Base-by-base conservation (phyloP, 768 basidiomycete species). In the Lactarius akahatsu region DNA sequence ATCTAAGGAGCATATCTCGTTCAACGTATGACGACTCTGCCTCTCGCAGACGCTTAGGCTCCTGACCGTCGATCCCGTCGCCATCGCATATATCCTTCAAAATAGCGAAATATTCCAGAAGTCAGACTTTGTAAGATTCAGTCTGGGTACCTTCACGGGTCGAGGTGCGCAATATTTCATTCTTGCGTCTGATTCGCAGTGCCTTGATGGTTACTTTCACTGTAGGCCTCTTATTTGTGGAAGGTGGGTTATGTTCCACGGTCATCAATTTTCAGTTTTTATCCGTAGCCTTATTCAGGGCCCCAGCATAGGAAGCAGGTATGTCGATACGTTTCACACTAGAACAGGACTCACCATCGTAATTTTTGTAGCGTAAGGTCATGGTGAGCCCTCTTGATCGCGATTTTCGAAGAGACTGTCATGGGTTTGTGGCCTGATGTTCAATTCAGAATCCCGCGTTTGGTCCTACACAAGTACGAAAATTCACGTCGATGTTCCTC, bases 11-110 rank as follows among this genome's bases (percentile, higher is more conserved):
- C 32, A 26, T 8, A 18, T 57, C 30, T 20, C 55, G 30, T 50
- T 50, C 11, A 26, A 50, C 23, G 4, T 50, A 26, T 26, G 47
- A 26, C 26, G 15, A 16, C n/a, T 30, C 28, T 13, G 15, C 28
- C 30, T 3, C 43, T 38, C 9, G n/a, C 52, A 70, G 69, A 1
- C 28, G 18, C 64, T 70, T 13, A 72, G 77, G 45, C 71, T 79
- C 54, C 66, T 74, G 61, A 75, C 78, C 5, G 66, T 73, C 23
- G 80, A 81, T 68, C 73, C 78, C 2, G 68, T 72, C 11, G 79
- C 78, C 1, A 43, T 79, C 18, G 66, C 71, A 4, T 74, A 79
- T 59, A 72, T 80, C 41, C 69, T 80, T 10, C 61, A 69, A 8
- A 72, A 79, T 47, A 45, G 72, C 16, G 71, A 77, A 36, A 66